Base-by-base conservation (phyloP, 163 green algal species). In the Volvox carteri region DNA sequence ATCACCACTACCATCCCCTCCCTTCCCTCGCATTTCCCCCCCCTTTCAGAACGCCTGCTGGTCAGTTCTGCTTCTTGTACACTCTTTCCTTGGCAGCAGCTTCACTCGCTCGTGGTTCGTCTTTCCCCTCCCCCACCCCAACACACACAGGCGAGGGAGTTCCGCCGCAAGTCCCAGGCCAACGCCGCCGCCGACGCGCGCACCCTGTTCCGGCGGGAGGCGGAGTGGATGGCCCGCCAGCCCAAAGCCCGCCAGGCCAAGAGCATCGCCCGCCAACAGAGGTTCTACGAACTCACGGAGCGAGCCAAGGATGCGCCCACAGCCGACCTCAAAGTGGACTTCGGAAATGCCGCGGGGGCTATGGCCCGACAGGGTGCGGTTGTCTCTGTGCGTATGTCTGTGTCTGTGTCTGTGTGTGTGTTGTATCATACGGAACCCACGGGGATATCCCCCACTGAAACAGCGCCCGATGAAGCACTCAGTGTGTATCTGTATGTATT, bases 141-240 rank as follows among this genome's bases (percentile, higher is more conserved):
- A 23, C 74, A 6, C 44, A 65, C 74, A 42, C 87, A 96, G 90
- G 91, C 92, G 0, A 89, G 94, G 4, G 94, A 88, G 60, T 93
- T 94, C 39, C 90, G 96, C 28, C 90, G 94, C 30, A 83, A 88
- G 52, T 93, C 93, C 0, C 92, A 96, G 85, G 94, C 92, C 30
- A 93, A 92, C 46, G 92, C 93, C 23, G 94, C 93, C 23, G 90
- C 91, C 21, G 90, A 93, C 78, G 96, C 96, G 4, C 92, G 93
- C 44, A 97, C 91, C 1, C 80, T 96, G 74, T 94, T 98, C 77
- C 83, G 93, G 8, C 96, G 95, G 16, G 96, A 98, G 86, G 88
- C 90, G 0, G 96, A 98, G 87, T 98, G 96, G 96, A 98, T 98
- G 95, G 68, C 91, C 50, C 91, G 94, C 56, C 81, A 86, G 78